A percentile compares a stretch with the other conserved stretches of the same genome.
Evolutionary conservation across 2,329 filamentous ascomycete species (phyloP).

Genomic region (Zymoseptoria tritici): DNA sequence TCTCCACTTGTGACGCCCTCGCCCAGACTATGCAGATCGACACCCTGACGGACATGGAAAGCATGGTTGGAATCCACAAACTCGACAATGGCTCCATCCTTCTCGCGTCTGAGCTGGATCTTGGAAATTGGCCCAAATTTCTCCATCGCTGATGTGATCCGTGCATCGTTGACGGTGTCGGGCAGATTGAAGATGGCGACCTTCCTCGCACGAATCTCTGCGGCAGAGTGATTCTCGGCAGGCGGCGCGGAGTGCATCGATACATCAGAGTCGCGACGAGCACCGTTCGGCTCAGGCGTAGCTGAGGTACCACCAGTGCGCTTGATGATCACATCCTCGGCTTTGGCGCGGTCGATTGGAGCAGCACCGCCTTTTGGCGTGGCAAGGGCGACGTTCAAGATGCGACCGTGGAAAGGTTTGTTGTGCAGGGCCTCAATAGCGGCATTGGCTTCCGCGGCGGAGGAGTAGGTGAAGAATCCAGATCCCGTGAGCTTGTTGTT

Average conservation of each 20-base stretch:
- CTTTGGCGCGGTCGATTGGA: conserved; percentile 23
- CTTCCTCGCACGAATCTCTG: conserved; percentile 51
- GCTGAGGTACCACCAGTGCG: conserved; percentile 11
- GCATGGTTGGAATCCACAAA: conserved; percentile 63
- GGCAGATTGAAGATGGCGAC: conserved; percentile 78
- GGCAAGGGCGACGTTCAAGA: conserved; percentile 29
- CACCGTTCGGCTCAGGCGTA: conserved; percentile 19
- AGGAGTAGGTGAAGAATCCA: conserved; percentile 71
- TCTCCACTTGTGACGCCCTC: conserved; percentile 40
- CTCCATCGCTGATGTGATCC: conserved; percentile 66
- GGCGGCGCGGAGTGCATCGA: conserved; percentile 19
- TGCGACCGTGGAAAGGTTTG: conserved; percentile 29
- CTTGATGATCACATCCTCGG: conserved; percentile 27
- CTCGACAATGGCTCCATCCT: conserved; percentile 80
- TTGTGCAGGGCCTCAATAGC: conserved; percentile 29
- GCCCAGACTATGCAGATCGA: conserved; percentile 36
- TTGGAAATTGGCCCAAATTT: conserved; percentile 65
- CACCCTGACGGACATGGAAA: conserved; percentile 57
- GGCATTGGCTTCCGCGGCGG: conserved; percentile 36
- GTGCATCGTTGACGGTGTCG: conserved; percentile 85
- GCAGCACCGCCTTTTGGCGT: conserved; percentile 22
- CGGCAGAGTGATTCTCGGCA: conserved; percentile 17
- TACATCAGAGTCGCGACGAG: conserved; percentile 23
- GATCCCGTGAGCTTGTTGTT: conserved; percentile 67
- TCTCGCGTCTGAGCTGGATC: conserved; percentile 69